Evolutionary conservation across 2,329 filamentous ascomycete genomes (phyloP), one percentile per base, ranked within the genome.

Genomic region (Lasiodiplodia hormozganensis): DNA sequence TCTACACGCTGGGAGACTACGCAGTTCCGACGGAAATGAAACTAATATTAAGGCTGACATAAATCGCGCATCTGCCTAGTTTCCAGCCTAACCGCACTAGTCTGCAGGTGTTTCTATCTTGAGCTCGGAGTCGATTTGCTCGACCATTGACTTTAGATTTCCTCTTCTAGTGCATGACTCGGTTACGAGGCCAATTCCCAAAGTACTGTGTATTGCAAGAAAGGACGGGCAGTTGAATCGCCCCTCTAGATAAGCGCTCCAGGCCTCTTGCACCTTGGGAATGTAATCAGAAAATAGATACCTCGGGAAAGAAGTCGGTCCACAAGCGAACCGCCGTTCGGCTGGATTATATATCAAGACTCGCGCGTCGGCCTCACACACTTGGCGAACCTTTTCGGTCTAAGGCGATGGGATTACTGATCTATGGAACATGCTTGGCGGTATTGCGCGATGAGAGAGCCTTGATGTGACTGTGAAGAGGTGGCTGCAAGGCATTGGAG

Each of bases 1-100:
- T 34, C 54, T 40, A 18, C 36, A 18, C 25, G 38, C 40, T 10
- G 47, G 34, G 34, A 31, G 5, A 21, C 12, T 23, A 47, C 31
- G 14, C 47, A 47, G n/a, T 38, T 40, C 60, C 14, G 47, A 53
- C 47, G 47, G 43, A 64, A 64, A 64, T 64, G 60, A 64, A 64
- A 52, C 34, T 18, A n/a, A 47, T 47, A 47, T 21, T 40, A 25
- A 18, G 47, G 47, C 60, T 52, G 23, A 47, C 58, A 64, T 64
- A 52, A 64, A 52, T 52, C 60, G 60, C 60, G 60, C 60, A 64
- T 28, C 11, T 38, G 60, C 38, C 60, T 64, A 47, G 25, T 64
- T 52, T 23, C 21, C 40, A 62, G 31, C 40, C 58, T 62, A 62
- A 36, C 43, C 40, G 10, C 12, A n/a, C 28, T 62, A 36, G 34